Evolutionary conservation across 441 rosid species (phyloP).

Genomic region (Capsella rubella): DNA sequence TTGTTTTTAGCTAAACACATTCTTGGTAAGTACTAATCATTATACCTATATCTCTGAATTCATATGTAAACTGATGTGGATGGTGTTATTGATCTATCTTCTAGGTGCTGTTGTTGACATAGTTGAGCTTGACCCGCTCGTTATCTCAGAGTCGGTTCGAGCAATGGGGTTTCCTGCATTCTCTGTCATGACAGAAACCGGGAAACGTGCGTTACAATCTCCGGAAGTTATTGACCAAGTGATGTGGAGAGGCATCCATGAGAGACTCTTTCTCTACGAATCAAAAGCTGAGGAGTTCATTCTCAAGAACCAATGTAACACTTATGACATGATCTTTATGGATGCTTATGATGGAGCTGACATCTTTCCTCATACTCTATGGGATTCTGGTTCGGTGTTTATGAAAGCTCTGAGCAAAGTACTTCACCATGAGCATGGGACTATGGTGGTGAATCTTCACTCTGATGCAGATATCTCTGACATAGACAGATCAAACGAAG

Average conservation of each 20-base stretch:
- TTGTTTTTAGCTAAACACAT: slow-evolving; percentile 83
- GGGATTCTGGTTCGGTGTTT: slow-evolving; percentile 78
- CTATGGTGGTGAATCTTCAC: slow-evolving; percentile 91
- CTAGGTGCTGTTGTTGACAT: slow-evolving; percentile 77
- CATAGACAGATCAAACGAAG: slow-evolving; percentile 43
- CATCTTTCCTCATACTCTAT: slow-evolving; percentile 79
- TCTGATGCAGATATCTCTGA: slow-evolving; percentile 58
- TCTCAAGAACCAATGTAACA: slow-evolving; percentile 42
- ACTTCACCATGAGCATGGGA: slow-evolving; percentile 81
- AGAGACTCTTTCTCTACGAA: slow-evolving; percentile 78
- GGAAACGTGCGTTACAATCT: slow-evolving; percentile 52
- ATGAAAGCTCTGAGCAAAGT: slow-evolving; percentile 59
- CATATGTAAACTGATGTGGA: background rate
- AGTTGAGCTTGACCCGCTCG: slow-evolving; percentile 90
- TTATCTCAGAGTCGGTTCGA: slow-evolving; percentile 70
- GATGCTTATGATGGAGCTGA: slow-evolving; percentile 97
- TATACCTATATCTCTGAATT: background rate
- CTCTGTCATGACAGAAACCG: slow-evolving; percentile 55
- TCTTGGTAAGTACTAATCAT: slow-evolving; percentile 53
- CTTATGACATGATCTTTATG: slow-evolving; percentile 77
- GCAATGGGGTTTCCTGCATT: slow-evolving; percentile 94
- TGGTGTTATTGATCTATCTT: background rate
- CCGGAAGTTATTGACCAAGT: slow-evolving; percentile 59
- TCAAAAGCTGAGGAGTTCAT: slow-evolving; percentile 83
- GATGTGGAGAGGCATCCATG: slow-evolving; percentile 86